These are phyloP conservation scores for Pseudogymnoascus sp. DNA, from an alignment of 2,329 filamentous ascomycete genomes.

Conservation along the genomic window DNA sequence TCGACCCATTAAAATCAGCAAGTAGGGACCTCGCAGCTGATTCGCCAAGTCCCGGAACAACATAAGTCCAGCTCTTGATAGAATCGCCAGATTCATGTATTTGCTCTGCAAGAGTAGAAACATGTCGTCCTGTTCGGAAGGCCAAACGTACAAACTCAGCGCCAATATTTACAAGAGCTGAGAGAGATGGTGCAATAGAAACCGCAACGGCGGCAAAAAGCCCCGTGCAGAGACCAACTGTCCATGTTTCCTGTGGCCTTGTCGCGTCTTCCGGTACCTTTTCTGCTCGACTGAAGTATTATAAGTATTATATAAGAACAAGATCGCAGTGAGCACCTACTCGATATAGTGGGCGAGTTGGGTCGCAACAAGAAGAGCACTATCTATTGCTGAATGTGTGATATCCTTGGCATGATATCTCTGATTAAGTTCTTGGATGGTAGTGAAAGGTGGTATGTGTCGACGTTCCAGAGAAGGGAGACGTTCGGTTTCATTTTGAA, in stretches of 20 bases:
- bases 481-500: slow-evolving; percentile 53
- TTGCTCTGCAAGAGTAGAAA: slow-evolving; percentile 38
- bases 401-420: slow-evolving; percentile 50
- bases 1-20: slow-evolving; percentile 49
- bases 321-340: slow-evolving; percentile 35
- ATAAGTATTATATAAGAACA: slow-evolving; percentile 1
- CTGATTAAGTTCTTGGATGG: slow-evolving; percentile 57
- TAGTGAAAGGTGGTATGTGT: slow-evolving; percentile 54
- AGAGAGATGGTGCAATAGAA: slow-evolving; percentile 54
- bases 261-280: slow-evolving; percentile 49
- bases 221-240: slow-evolving; percentile 62
- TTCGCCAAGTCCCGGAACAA: slow-evolving; percentile 51
- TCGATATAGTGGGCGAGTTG: slow-evolving; percentile 65
- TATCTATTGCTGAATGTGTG: slow-evolving; percentile 58
- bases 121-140: slow-evolving; percentile 56
- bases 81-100: slow-evolving; percentile 32
- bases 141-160: slow-evolving; percentile 59
- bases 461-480: slow-evolving; percentile 51
- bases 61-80: slow-evolving; percentile 59
- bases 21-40: slow-evolving; percentile 44
- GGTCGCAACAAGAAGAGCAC: slow-evolving; percentile 55
- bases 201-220: slow-evolving; percentile 63
- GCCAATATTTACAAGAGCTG: slow-evolving; percentile 53
- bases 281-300: slow-evolving; percentile 38
- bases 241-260: slow-evolving; percentile 42